Conservation (phyloP, 306 rosid species). For the Cucumis cinereus region DNA sequence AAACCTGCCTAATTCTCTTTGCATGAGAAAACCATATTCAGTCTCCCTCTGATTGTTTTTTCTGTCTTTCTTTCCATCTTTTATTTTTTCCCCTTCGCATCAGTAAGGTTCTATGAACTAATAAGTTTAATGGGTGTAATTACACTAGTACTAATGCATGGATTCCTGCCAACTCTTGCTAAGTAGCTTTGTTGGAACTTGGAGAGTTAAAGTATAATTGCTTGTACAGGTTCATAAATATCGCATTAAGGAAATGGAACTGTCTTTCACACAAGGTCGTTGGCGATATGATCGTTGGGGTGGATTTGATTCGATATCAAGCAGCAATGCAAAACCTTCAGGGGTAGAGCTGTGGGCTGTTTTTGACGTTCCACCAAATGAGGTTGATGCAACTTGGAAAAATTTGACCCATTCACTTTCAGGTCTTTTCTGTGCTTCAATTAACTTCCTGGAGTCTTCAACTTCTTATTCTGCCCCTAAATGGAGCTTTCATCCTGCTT, state of each 20-base stretch:
- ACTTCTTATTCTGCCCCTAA: conserved; percentile 65
- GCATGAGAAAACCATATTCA: neutral
- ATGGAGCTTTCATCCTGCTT: conserved; percentile 46
- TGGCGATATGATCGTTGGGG: conserved; percentile 97
- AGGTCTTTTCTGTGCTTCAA: conserved; percentile 92
- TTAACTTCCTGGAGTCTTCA: conserved; percentile 88
- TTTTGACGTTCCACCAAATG: conserved; percentile 53
- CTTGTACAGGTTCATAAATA: conserved; percentile 70
- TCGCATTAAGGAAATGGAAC: conserved; percentile 68
- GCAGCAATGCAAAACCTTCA: conserved; percentile 85
- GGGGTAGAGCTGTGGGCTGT: conserved; percentile 97
- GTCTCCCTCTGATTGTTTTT: neutral
- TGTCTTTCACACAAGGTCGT: conserved; percentile 95
- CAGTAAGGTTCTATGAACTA: neutral
- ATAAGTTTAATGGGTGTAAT: neutral
- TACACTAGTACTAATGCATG: neutral
- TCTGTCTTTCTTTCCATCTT: neutral
- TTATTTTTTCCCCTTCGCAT: neutral
- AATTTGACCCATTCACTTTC: conserved; percentile 83
- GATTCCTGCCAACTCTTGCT: neutral
- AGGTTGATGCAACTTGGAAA: conserved; percentile 80
- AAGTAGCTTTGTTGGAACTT: neutral
- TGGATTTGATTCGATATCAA: conserved; percentile 79
- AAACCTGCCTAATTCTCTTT: neutral
- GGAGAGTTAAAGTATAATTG: conserved; percentile 10